Percentiles rank a stretch among this genome's conserved stretches.
These are phyloP conservation scores for Artemisia tridentata DNA, from an alignment of 129 eudicot species.

Conservation along the genomic window DNA sequence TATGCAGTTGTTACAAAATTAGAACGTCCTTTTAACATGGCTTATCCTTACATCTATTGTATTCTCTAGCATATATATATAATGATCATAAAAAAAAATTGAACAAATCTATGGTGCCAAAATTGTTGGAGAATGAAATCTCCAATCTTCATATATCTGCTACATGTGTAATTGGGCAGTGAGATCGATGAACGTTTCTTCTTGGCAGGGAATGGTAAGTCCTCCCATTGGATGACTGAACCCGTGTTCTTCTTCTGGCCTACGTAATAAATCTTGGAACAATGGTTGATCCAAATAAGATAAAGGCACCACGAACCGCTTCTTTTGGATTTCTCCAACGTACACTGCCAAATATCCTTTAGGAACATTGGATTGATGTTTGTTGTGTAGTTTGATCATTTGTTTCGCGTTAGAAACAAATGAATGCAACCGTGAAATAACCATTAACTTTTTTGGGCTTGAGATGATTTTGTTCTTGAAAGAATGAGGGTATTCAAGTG, in stretches of 20 bases:
- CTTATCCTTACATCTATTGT: neutral
- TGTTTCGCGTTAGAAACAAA: slow-evolving; percentile 32
- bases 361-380: slow-evolving; percentile 30
- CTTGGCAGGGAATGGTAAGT: slow-evolving; percentile 48
- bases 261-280: slow-evolving; percentile 43
- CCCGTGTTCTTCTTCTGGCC: slow-evolving; percentile 49
- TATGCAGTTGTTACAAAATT: neutral
- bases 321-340: slow-evolving; percentile 39
- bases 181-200: slow-evolving; percentile 36
- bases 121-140: slow-evolving; percentile 6
- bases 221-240: slow-evolving; percentile 53
- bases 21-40: neutral
- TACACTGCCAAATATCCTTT: slow-evolving; percentile 54
- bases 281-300: slow-evolving; percentile 41
- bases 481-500: neutral
- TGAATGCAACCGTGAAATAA: slow-evolving; percentile 17
- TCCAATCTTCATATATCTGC: slow-evolving; percentile 1
- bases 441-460: neutral
- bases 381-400: slow-evolving; percentile 19
- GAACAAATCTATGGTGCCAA: neutral
- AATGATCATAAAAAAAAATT: neutral
- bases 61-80: neutral
- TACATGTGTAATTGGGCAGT: slow-evolving; percentile 24
- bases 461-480: slow-evolving; percentile 2
- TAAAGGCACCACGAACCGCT: slow-evolving; percentile 39